phyloP scores from a whole-genome alignment of 179 eudicot genomes.

The Vitellaria paradoxa region DNA sequence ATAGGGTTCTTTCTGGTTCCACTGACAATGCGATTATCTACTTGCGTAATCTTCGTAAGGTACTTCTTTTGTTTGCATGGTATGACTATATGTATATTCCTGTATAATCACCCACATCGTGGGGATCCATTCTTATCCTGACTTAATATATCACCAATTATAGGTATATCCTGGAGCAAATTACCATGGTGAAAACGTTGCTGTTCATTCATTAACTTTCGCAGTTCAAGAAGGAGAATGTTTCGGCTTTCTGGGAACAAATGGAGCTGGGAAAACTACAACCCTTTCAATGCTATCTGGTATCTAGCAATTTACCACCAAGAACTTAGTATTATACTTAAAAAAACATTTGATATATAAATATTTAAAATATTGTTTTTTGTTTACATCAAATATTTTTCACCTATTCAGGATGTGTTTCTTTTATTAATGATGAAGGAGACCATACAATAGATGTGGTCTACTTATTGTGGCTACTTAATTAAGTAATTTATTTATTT shows the following conservation, averaged over 20 bases:
- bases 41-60: constrained; percentile 90
- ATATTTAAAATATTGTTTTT: no score
- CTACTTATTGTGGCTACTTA: no score
- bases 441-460: no score
- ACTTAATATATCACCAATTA: constrained; percentile 11
- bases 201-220: constrained; percentile 86
- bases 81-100: neutral
- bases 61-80: constrained; percentile 16
- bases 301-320: constrained; percentile 13
- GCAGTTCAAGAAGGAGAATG: constrained; percentile 98
- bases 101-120: neutral
- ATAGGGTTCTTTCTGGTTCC: constrained; percentile 81
- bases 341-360: no score
- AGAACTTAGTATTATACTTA: no score
- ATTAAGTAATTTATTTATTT: no score
- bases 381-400: no score
- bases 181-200: constrained; percentile 47
- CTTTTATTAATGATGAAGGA: no score
- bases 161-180: constrained; percentile 47
- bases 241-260: constrained; percentile 96
- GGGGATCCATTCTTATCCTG: neutral
- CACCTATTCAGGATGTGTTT: no score
- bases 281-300: constrained; percentile 95
- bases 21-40: constrained; percentile 70
- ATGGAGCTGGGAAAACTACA: constrained; percentile 99